Percentiles rank a stretch among this genome's conserved stretches.
Conservation (phyloP, 768 basidiomycete species). For the Macrolepiota dolichaula region DNA sequence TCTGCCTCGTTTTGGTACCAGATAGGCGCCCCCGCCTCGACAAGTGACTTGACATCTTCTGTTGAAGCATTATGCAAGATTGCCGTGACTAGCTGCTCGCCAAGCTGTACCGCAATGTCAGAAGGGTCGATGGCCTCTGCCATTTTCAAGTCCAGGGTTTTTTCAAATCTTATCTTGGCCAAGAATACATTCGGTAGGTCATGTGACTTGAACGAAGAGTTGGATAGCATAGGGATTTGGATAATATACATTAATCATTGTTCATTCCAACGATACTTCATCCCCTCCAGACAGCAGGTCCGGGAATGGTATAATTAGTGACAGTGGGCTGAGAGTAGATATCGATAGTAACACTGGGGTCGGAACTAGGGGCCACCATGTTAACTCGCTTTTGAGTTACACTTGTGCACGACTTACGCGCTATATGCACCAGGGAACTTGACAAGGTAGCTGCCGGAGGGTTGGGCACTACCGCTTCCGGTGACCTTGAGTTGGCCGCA, state of each 20-base stretch:
- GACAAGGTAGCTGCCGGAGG: slow-evolving; percentile 28
- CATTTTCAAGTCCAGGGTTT: slow-evolving; percentile 10
- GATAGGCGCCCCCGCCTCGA: slow-evolving; percentile 70
- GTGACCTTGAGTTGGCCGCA: slow-evolving; percentile 35
- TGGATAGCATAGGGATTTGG: background rate
- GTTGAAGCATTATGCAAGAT: slow-evolving; percentile 50
- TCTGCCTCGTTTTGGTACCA: slow-evolving; percentile 87
- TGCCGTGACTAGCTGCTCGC: slow-evolving; percentile 54
- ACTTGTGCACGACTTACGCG: background rate
- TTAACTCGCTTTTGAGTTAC: background rate
- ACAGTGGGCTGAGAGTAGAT: slow-evolving; percentile 29
- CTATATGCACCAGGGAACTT: slow-evolving; percentile 29
- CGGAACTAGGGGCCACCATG: slow-evolving; percentile 28
- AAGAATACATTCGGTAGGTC: background rate
- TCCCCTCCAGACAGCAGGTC: slow-evolving; percentile 25
- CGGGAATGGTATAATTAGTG: slow-evolving; percentile 31
- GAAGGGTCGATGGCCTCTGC: slow-evolving; percentile 27
- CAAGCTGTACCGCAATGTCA: slow-evolving; percentile 48
- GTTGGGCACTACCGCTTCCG: slow-evolving; percentile 31
- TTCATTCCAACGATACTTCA: background rate
- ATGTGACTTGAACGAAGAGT: background rate
- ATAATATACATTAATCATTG: background rate
- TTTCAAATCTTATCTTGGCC: background rate
- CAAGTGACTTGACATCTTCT: slow-evolving; percentile 42
- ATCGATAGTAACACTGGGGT: slow-evolving; percentile 34